These are phyloP conservation scores for Eremomyces bilateralis DNA, from an alignment of 495 filamentous ascomycete genomes.

Conservation along the genomic window DNA sequence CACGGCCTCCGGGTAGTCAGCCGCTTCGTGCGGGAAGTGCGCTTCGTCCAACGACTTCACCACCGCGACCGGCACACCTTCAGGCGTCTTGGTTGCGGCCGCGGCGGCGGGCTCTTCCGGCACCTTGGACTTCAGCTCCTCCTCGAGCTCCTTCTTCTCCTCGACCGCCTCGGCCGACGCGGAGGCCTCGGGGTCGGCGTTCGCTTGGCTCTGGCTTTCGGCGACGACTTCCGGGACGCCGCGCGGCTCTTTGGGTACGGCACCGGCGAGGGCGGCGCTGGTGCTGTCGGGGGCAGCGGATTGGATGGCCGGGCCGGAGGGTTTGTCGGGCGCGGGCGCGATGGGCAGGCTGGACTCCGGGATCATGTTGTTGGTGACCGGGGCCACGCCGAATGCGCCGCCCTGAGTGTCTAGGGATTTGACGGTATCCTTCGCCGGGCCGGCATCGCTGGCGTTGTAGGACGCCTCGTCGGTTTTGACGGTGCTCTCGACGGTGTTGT, in stretches of 20 bases:
- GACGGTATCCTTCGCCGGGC: slow-evolving; percentile 20
- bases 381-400: slow-evolving; percentile 38
- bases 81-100: slow-evolving; percentile 1
- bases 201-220: slow-evolving; percentile 40
- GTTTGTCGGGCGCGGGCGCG: slow-evolving; percentile 16
- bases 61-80: neutral
- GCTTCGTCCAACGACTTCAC: slow-evolving; percentile 1
- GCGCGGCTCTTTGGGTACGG: slow-evolving; percentile 31
- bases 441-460: slow-evolving; percentile 46
- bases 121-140: slow-evolving; percentile 34
- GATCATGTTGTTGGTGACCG: slow-evolving; percentile 43
- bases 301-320: slow-evolving; percentile 37
- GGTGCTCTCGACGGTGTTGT: slow-evolving; percentile 30
- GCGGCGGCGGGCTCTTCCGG: slow-evolving; percentile 8
- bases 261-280: slow-evolving; percentile 47
- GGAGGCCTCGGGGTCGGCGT: slow-evolving; percentile 36
- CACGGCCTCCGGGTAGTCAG: slow-evolving; percentile 1
- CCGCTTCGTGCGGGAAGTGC: slow-evolving; percentile 1
- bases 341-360: slow-evolving; percentile 76
- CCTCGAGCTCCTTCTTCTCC: slow-evolving; percentile 58
- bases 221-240: slow-evolving; percentile 42
- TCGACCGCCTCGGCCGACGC: slow-evolving; percentile 35
- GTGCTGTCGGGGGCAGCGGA: slow-evolving; percentile 48
- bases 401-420: slow-evolving; percentile 22
- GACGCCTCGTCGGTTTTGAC: slow-evolving; percentile 64